These are phyloP conservation scores for Croton laevigatus DNA, from an alignment of 441 rosid genomes.

Conservation along the genomic window DNA sequence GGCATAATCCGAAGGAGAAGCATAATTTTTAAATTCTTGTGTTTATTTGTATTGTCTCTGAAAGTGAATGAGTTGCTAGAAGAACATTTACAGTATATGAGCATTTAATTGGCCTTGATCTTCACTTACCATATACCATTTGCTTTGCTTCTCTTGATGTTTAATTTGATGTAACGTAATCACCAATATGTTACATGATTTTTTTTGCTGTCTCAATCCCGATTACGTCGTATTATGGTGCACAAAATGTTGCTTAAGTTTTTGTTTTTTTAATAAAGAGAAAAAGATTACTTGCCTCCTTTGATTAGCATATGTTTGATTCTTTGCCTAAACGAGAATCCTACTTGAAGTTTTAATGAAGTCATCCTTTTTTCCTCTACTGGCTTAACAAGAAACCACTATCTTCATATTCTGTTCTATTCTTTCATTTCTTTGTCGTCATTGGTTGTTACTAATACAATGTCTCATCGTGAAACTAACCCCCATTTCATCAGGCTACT, in stretches of 20 bases:
- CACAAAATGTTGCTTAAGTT: too few relatives aligned
- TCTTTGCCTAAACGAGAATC: conserved; percentile 61
- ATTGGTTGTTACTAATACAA: conserved; percentile 9
- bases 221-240: too few relatives aligned
- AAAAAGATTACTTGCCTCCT: conserved; percentile 63
- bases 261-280: neutral
- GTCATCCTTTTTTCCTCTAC: conserved; percentile 35
- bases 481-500: conserved; percentile 42
- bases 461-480: conserved; percentile 57
- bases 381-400: neutral
- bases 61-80: neutral
- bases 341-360: conserved; percentile 53
- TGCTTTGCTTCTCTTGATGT: too few relatives aligned
- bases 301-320: conserved; percentile 45
- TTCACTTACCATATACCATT: too few relatives aligned
- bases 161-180: too few relatives aligned
- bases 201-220: too few relatives aligned
- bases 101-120: too few relatives aligned
- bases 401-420: conserved; percentile 22
- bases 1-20: too few relatives aligned
- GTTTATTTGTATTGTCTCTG: too few relatives aligned
- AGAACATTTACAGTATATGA: neutral
- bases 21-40: too few relatives aligned
- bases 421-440: conserved; percentile 10
- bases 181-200: too few relatives aligned